Percentiles rank a stretch among this genome's conserved stretches.
Conservation (phyloP, 1,139 yeast genomes). For the Geotrichum candidum region DNA sequence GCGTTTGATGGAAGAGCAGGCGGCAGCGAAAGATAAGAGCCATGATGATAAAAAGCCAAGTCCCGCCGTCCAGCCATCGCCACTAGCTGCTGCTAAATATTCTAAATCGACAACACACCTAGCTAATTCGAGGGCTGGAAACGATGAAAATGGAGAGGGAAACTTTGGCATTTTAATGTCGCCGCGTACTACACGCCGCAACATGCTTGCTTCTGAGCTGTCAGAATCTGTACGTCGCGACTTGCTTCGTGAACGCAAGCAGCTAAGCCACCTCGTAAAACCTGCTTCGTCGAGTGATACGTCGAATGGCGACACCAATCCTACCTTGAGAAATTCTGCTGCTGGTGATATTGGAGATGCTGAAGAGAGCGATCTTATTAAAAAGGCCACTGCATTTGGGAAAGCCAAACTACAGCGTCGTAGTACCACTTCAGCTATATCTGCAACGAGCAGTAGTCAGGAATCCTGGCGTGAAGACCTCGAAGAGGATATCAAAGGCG, state of each 20-base stretch:
- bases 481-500: slow-evolving; percentile 32
- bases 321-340: not conserved
- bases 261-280: slow-evolving; percentile 31
- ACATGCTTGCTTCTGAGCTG: slow-evolving; percentile 57
- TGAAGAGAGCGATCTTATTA: not conserved
- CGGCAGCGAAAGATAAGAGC: not conserved
- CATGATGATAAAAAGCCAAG: not conserved
- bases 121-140: not conserved
- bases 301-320: not conserved
- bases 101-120: not conserved
- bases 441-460: slow-evolving; percentile 14
- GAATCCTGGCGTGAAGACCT: slow-evolving; percentile 31
- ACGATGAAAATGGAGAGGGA: not conserved
- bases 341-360: not conserved
- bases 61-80: not conserved
- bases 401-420: slow-evolving; percentile 18
- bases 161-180: slow-evolving; percentile 6
- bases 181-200: slow-evolving; percentile 43
- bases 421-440: slow-evolving; percentile 28
- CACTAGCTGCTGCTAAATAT: not conserved
- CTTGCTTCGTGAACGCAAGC: slow-evolving; percentile 52
- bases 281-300: not conserved
- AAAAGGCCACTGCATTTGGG: not conserved
- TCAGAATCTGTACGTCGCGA: slow-evolving; percentile 64
- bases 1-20: slow-evolving; percentile 16